phyloP scores from a whole-genome alignment of 2,329 filamentous ascomycete species.

The Monilinia vaccinii-corymbosi region DNA sequence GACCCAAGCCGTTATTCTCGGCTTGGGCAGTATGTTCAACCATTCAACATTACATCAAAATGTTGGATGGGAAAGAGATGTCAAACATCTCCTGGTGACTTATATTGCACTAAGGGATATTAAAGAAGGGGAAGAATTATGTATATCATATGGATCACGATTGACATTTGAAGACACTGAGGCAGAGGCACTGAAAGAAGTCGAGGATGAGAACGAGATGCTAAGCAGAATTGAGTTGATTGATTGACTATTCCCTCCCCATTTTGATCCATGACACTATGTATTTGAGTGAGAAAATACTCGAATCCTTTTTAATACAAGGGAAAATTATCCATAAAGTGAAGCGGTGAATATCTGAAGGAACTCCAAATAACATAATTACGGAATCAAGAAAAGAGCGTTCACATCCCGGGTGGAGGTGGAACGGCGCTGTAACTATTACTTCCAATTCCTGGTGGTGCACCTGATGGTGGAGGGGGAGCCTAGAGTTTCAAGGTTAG shows the following conservation, averaged over 20 bases:
- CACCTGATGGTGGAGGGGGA: slow-evolving; percentile 46
- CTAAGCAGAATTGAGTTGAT: slow-evolving; percentile 28
- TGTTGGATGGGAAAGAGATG: slow-evolving; percentile 44
- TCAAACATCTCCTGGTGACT: slow-evolving; percentile 35
- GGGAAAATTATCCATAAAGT: slow-evolving; percentile 5
- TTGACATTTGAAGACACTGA: slow-evolving; percentile 32
- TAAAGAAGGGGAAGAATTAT: slow-evolving; percentile 43
- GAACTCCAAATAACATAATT: not conserved
- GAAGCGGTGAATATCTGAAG: not conserved
- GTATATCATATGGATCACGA: slow-evolving; percentile 33
- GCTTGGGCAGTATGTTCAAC: slow-evolving; percentile 50
- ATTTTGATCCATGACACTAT: not conserved
- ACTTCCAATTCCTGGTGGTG: slow-evolving; percentile 43
- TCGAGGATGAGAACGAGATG: slow-evolving; percentile 24
- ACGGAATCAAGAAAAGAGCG: not conserved
- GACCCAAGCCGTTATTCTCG: slow-evolving; percentile 35
- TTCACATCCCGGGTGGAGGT: slow-evolving; percentile 41
- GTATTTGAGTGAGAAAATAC: not conserved
- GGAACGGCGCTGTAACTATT: slow-evolving; percentile 53
- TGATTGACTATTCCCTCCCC: slow-evolving; percentile 15
- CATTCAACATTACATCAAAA: slow-evolving; percentile 44
- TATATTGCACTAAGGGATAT: slow-evolving; percentile 43
- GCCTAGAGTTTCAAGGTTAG: slow-evolving; percentile 32
- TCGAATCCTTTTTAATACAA: not conserved
- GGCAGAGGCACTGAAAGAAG: slow-evolving; percentile 14